Conservation (phyloP, 2,329 filamentous ascomycete genomes). For the Cryphonectria naterciae region DNA sequence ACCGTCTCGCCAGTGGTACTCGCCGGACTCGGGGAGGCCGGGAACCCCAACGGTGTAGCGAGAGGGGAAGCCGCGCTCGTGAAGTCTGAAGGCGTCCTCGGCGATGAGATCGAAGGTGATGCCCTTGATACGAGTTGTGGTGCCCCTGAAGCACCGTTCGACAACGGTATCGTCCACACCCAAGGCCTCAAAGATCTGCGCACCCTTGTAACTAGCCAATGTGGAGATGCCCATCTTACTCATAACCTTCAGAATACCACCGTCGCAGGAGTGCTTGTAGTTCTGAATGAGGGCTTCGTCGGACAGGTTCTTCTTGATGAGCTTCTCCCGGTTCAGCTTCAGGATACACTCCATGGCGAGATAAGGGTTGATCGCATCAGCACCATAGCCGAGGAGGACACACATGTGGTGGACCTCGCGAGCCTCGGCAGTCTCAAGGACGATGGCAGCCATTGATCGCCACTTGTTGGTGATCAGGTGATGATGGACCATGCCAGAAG, state of each 20-base stretch:
- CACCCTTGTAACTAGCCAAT: constrained; percentile 93
- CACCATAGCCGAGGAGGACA: constrained; percentile 94
- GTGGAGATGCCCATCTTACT: constrained; percentile 99
- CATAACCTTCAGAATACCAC: constrained; percentile 98
- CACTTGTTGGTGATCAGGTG: constrained; percentile 95
- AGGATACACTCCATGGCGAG: constrained; percentile 95
- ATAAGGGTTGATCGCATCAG: constrained; percentile 92
- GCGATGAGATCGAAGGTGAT: constrained; percentile 93
- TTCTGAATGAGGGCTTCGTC: constrained; percentile 87
- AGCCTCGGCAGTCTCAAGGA: constrained; percentile 92
- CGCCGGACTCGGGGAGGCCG: constrained; percentile 87
- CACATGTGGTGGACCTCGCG: constrained; percentile 99
- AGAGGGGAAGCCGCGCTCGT: constrained; percentile 89
- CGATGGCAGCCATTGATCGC: constrained; percentile 83
- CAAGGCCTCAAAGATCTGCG: constrained; percentile 95
- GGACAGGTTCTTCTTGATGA: constrained; percentile 87
- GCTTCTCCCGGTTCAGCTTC: constrained; percentile 91
- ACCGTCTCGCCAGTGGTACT: constrained; percentile 98
- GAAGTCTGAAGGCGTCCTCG: constrained; percentile 91
- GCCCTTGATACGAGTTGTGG: constrained; percentile 91
- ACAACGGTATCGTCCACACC: constrained; percentile 91
- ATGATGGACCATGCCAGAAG: constrained; percentile 92
- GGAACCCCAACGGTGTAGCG: constrained; percentile 75
- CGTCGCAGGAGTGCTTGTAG: constrained; percentile 96
- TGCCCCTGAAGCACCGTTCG: constrained; percentile 92